phyloP scores from a whole-genome alignment of 352 stramenopile genomes.

The Aphanomyces astaci region DNA sequence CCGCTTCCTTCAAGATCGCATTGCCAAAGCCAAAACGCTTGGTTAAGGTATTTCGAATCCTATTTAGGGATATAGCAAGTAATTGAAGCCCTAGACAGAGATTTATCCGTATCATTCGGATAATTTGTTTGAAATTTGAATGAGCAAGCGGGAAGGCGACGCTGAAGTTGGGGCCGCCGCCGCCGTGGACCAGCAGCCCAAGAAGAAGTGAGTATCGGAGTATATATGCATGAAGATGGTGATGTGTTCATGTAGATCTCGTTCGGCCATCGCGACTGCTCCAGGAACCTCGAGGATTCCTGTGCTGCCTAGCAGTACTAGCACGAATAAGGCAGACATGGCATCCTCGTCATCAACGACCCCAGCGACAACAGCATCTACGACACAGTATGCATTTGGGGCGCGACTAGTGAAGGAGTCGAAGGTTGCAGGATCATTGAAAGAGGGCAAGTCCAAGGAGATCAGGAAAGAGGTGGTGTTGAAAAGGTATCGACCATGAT shows the following conservation, averaged over 20 bases:
- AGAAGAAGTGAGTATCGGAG: background rate
- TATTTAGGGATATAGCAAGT: background rate
- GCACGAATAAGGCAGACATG: background rate
- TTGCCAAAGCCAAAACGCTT: background rate
- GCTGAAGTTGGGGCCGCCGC: background rate
- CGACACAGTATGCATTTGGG: background rate
- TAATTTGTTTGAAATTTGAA: constrained; percentile 6
- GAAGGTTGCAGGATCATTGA: background rate
- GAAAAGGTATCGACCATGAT: background rate
- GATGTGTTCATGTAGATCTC: background rate
- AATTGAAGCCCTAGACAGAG: no score
- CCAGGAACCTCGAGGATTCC: constrained; percentile 12
- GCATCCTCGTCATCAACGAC: background rate
- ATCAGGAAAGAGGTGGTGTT: background rate
- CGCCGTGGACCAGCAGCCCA: background rate
- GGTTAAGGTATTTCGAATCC: background rate
- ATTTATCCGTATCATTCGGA: no score
- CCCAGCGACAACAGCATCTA: background rate
- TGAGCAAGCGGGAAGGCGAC: background rate
- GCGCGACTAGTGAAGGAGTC: background rate
- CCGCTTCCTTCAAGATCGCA: constrained; percentile 17
- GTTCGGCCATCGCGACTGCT: background rate
- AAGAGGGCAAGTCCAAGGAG: background rate
- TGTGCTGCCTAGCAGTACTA: background rate
- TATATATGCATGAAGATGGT: background rate